Conservation (phyloP, 345 rosid genomes). For the Corymbia maculata region DNA sequence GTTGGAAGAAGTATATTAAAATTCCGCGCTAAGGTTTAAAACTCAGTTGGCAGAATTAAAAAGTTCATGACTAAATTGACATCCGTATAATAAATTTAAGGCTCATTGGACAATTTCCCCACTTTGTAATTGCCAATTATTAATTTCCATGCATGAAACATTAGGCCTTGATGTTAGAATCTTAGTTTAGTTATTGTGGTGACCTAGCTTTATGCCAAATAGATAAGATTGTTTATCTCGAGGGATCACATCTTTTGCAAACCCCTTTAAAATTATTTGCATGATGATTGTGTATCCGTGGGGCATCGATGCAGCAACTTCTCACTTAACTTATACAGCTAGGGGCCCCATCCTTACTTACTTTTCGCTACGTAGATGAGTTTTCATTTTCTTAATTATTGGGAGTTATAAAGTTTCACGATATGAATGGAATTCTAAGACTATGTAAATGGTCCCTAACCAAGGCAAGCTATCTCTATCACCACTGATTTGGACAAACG, state of each 20-base stretch:
- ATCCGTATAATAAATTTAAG: not conserved
- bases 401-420: not conserved
- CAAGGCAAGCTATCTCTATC: not conserved
- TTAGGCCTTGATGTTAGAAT: not conserved
- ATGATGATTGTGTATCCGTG: not conserved
- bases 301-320: not conserved
- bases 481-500: not conserved
- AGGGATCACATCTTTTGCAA: not conserved
- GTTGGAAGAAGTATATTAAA: accelerated
- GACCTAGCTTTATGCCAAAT: not conserved
- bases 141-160: not conserved
- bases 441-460: not conserved
- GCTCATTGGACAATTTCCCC: not conserved
- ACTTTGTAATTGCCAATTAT: not conserved
- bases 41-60: accelerated
- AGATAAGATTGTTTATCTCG: not conserved
- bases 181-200: not conserved
- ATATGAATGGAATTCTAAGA: not conserved
- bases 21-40: not conserved
- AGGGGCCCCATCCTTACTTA: not conserved
- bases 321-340: not conserved
- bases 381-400: not conserved
- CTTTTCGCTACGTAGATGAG: not conserved
- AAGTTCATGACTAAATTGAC: accelerated
- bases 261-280: not conserved